phyloP scores from a whole-genome alignment of 345 rosid genomes.

The Noccaea caerulescens region DNA sequence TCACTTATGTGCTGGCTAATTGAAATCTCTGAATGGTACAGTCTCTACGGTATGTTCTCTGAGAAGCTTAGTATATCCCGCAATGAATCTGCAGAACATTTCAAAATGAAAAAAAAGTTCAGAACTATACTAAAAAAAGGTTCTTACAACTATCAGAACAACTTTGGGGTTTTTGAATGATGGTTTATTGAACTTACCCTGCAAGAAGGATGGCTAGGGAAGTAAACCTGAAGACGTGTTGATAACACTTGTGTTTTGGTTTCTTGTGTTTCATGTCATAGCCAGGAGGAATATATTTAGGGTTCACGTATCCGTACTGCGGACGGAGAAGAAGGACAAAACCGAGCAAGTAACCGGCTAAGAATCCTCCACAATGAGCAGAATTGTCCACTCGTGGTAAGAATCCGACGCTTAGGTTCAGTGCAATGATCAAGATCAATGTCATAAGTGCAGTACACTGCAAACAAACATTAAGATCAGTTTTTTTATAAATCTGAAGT shows the following conservation, averaged over 20 bases:
- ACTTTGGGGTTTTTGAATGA: neutral
- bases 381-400: slow-evolving; percentile 86
- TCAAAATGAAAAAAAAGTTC: too few relatives aligned
- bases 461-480: slow-evolving; percentile 14
- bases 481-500: neutral
- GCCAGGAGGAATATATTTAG: slow-evolving; percentile 68
- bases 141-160: neutral
- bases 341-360: slow-evolving; percentile 79
- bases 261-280: slow-evolving; percentile 59
- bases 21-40: slow-evolving; percentile 35
- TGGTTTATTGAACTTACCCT: slow-evolving; percentile 61
- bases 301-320: slow-evolving; percentile 77
- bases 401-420: slow-evolving; percentile 79
- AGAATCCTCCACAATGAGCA: slow-evolving; percentile 92
- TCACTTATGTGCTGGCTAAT: slow-evolving; percentile 29
- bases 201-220: slow-evolving; percentile 55
- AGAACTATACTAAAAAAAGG: neutral
- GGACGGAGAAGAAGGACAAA: slow-evolving; percentile 86
- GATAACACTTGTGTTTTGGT: slow-evolving; percentile 70
- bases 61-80: slow-evolving; percentile 57
- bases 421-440: slow-evolving; percentile 61
- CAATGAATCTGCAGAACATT: slow-evolving; percentile 52
- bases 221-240: slow-evolving; percentile 52
- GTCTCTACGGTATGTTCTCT: slow-evolving; percentile 34
- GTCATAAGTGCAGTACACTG: slow-evolving; percentile 76